Percentiles rank a stretch among this genome's conserved stretches.
phyloP scores from a whole-genome alignment of 257 asterid species.

The Solanum verrucosum region DNA sequence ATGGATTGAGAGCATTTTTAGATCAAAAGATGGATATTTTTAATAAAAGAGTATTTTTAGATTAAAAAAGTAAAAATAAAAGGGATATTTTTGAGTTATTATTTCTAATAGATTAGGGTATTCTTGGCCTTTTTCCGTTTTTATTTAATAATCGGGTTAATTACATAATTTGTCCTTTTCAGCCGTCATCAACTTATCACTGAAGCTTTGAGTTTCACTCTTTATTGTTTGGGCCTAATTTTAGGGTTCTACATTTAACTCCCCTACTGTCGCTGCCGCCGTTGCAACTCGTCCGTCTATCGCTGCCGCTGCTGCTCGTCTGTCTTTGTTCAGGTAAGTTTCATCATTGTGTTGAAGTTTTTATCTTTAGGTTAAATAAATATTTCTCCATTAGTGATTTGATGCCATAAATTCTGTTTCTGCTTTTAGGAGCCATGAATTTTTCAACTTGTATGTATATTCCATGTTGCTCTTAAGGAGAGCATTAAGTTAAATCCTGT shows the following conservation, averaged over 20 bases:
- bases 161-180: too few relatives aligned
- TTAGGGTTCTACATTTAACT: neutral
- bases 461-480: neutral
- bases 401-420: neutral
- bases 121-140: too few relatives aligned
- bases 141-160: too few relatives aligned
- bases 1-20: too few relatives aligned
- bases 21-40: too few relatives aligned
- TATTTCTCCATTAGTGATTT: neutral
- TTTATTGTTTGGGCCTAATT: neutral
- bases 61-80: neutral
- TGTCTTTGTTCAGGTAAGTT: neutral
- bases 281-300: too few relatives aligned
- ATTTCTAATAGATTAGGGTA: neutral
- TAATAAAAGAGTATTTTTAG: neutral
- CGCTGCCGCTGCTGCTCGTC: neutral
- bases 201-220: neutral
- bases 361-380: neutral
- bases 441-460: neutral
- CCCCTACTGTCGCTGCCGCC: too few relatives aligned
- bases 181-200: too few relatives aligned
- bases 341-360: neutral
- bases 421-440: neutral
- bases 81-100: neutral
- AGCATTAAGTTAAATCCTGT: neutral